Percentiles rank a stretch among this genome's conserved stretches.
These are phyloP conservation scores for Leucaena leucocephala DNA, from an alignment of 306 rosid species.

Conservation along the genomic window DNA sequence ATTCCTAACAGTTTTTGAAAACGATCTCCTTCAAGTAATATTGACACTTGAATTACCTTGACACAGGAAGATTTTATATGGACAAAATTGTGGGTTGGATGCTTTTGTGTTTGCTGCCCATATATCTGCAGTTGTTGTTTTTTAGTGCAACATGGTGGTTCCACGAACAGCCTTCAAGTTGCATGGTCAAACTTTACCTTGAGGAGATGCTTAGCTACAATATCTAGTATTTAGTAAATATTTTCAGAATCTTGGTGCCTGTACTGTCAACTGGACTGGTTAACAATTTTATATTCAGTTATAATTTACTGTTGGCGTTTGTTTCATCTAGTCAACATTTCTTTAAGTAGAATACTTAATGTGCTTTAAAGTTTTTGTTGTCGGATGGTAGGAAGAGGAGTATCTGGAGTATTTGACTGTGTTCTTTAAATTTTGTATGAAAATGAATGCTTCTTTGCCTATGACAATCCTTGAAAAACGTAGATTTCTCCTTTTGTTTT, in stretches of 20 bases:
- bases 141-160: background rate
- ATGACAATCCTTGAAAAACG: slow-evolving; percentile 9
- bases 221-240: background rate
- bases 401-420: slow-evolving; percentile 23
- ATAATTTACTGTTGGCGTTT: slow-evolving; percentile 5
- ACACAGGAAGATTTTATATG: background rate
- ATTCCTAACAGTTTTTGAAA: background rate
- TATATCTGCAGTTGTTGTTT: background rate
- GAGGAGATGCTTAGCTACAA: slow-evolving; percentile 11
- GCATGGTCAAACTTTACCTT: slow-evolving; percentile 23
- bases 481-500: background rate
- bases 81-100: background rate
- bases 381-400: background rate
- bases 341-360: slow-evolving; percentile 8
- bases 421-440: slow-evolving; percentile 22
- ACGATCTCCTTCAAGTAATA: background rate
- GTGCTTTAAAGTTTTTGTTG: slow-evolving; percentile 13
- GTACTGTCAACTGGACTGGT: background rate
- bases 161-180: background rate
- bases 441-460: slow-evolving; percentile 15
- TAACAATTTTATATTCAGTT: slow-evolving; percentile 24
- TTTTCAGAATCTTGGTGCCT: slow-evolving; percentile 17
- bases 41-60: background rate
- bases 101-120: slow-evolving; percentile 7
- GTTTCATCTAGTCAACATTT: background rate